Conservation (phyloP, 176 grass and related monocot genomes). For the Typha latifolia region DNA sequence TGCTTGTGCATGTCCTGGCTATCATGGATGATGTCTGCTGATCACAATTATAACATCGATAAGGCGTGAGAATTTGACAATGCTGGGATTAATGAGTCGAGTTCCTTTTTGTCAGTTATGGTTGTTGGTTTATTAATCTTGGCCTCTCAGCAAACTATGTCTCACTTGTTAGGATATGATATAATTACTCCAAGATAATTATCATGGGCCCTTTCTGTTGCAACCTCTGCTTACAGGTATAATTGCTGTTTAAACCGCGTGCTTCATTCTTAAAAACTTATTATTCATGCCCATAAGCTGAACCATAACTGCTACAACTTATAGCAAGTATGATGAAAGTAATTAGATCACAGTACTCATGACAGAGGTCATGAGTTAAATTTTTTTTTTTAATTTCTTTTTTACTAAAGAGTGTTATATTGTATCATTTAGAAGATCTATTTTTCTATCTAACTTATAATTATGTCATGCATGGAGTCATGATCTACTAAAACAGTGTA, state of each 20-base stretch:
- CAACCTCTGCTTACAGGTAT: not conserved
- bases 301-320: too few relatives aligned
- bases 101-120: too few relatives aligned
- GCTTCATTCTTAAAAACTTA: not conserved
- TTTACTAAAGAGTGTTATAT: too few relatives aligned
- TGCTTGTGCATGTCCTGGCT: conserved; percentile 15
- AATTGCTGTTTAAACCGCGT: conserved; percentile 1
- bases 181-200: not conserved
- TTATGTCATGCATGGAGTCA: too few relatives aligned
- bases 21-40: conserved; percentile 13
- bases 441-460: not conserved
- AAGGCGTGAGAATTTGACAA: conserved; percentile 3
- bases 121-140: too few relatives aligned
- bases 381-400: not conserved
- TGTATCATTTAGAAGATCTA: too few relatives aligned
- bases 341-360: not conserved
- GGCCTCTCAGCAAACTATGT: too few relatives aligned
- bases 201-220: not conserved
- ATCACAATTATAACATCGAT: conserved; percentile 12
- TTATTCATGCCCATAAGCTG: too few relatives aligned
- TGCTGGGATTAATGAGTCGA: too few relatives aligned
- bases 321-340: too few relatives aligned
- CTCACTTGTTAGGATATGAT: too few relatives aligned
- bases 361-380: not conserved
- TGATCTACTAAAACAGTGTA: too few relatives aligned